Conservation (phyloP, 2,329 filamentous ascomycete species). For the Hymenoscyphus fructigenus region DNA sequence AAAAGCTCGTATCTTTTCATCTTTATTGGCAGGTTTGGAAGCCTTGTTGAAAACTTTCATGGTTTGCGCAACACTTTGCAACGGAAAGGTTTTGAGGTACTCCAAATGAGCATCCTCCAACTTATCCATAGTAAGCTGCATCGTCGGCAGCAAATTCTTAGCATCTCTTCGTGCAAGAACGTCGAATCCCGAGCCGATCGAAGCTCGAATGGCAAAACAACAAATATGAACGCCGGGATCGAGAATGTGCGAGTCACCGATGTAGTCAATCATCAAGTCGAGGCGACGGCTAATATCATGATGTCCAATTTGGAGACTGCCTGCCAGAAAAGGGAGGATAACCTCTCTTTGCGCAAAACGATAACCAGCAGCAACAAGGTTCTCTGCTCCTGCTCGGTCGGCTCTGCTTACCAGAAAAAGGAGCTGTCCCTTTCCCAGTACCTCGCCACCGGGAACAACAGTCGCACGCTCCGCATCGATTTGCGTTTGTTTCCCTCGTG, state of each 20-base stretch:
- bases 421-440: conserved; percentile 70
- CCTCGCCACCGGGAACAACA: conserved; percentile 54
- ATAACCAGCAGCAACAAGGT: conserved; percentile 70
- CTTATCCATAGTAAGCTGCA: conserved; percentile 49
- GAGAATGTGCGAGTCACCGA: conserved; percentile 44
- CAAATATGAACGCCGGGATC: conserved; percentile 56
- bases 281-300: conserved; percentile 62
- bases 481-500: neutral
- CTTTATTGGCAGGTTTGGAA: conserved; percentile 38
- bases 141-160: conserved; percentile 59
- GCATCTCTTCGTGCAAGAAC: conserved; percentile 36
- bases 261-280: conserved; percentile 62
- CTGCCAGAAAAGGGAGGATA: conserved; percentile 66
- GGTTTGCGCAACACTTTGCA: conserved; percentile 49
- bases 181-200: conserved; percentile 42
- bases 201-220: conserved; percentile 56
- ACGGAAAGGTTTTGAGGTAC: conserved; percentile 45
- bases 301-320: conserved; percentile 71
- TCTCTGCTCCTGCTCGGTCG: conserved; percentile 56
- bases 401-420: conserved; percentile 74
- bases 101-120: conserved; percentile 55
- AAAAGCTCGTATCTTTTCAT: conserved; percentile 46
- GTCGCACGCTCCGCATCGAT: conserved; percentile 47
- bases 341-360: conserved; percentile 72
- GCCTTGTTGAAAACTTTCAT: conserved; percentile 40